phyloP scores from a whole-genome alignment of 768 basidiomycete genomes.

The Nevesoporus exiguus region DNA sequence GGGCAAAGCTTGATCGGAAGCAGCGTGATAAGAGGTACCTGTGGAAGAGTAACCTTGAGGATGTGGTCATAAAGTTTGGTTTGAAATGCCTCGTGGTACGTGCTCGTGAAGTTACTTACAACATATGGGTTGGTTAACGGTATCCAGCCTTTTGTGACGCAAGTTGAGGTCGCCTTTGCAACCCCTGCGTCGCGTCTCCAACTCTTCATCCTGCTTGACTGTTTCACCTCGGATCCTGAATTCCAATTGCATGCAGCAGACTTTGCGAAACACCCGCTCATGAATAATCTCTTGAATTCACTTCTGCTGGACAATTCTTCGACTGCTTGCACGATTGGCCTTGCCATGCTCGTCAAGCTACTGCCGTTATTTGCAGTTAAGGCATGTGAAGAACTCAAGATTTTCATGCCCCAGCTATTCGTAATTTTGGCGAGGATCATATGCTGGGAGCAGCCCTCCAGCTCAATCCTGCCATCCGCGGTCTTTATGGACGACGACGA shows the following conservation, averaged over 20 bases:
- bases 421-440: constrained; percentile 66
- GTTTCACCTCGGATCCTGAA: constrained; percentile 51
- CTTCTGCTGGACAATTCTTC: constrained; percentile 74
- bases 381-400: constrained; percentile 52
- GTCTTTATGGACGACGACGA: constrained; percentile 28
- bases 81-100: constrained; percentile 62
- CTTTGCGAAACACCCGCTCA: constrained; percentile 59
- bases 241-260: constrained; percentile 49
- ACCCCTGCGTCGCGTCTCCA: constrained; percentile 63
- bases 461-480: constrained; percentile 31
- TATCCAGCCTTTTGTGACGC: constrained; percentile 63
- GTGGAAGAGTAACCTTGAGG: constrained; percentile 81
- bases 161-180: constrained; percentile 60
- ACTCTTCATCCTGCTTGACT: constrained; percentile 62
- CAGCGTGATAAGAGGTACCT: constrained; percentile 55
- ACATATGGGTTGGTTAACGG: constrained; percentile 3
- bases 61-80: constrained; percentile 65
- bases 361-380: constrained; percentile 73
- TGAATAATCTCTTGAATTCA: constrained; percentile 61
- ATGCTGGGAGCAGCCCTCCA: constrained; percentile 65
- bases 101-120: constrained; percentile 15
- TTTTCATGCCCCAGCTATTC: constrained; percentile 60
- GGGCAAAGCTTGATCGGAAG: constrained; percentile 61
- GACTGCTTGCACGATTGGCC: constrained; percentile 59
- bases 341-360: constrained; percentile 64